Evolutionary conservation across 495 filamentous ascomycete species (phyloP).

Genomic region (Penicillium subrubescens): DNA sequence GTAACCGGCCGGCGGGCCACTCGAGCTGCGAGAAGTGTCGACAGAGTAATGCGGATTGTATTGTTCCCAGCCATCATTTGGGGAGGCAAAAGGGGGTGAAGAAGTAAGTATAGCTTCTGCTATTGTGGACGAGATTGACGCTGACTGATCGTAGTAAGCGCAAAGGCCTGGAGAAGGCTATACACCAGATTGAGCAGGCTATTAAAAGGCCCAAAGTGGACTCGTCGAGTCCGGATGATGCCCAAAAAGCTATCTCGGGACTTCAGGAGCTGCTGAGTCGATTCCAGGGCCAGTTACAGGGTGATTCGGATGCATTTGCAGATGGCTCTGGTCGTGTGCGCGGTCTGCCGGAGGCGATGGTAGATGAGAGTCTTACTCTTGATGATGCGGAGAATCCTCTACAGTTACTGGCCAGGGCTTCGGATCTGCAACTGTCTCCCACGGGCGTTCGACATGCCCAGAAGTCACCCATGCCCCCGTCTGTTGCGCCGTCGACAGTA

Average conservation of each 20-base stretch:
- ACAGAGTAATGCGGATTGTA: conserved; percentile 58
- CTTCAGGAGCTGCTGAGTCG: conserved; percentile 58
- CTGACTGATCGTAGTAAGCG: conserved; percentile 58
- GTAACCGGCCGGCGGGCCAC: conserved; percentile 53
- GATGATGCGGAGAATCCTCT: conserved; percentile 76
- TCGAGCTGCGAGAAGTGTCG: conserved; percentile 63
- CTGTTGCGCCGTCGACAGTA: conserved; percentile 13
- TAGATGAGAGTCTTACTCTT: conserved; percentile 57
- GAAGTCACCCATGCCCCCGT: conserved; percentile 19
- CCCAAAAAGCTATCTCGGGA: conserved; percentile 54
- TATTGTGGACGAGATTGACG: not conserved
- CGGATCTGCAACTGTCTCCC: conserved; percentile 64
- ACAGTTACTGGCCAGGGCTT: conserved; percentile 69
- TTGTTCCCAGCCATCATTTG: conserved; percentile 68
- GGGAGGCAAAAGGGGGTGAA: conserved; percentile 75
- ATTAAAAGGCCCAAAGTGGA: conserved; percentile 61
- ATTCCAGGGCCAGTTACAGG: conserved; percentile 40
- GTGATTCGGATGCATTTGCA: conserved; percentile 28
- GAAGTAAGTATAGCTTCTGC: conserved; percentile 53
- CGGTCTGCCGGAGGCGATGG: conserved; percentile 26
- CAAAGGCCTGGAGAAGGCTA: conserved; percentile 70
- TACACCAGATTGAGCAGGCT: conserved; percentile 73
- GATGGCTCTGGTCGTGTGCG: conserved; percentile 31
- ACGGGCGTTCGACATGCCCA: conserved; percentile 21
- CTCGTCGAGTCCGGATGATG: conserved; percentile 48